Base-by-base conservation (phyloP, 2,329 filamentous ascomycete species). In the Ophiostoma piceae region DNA sequence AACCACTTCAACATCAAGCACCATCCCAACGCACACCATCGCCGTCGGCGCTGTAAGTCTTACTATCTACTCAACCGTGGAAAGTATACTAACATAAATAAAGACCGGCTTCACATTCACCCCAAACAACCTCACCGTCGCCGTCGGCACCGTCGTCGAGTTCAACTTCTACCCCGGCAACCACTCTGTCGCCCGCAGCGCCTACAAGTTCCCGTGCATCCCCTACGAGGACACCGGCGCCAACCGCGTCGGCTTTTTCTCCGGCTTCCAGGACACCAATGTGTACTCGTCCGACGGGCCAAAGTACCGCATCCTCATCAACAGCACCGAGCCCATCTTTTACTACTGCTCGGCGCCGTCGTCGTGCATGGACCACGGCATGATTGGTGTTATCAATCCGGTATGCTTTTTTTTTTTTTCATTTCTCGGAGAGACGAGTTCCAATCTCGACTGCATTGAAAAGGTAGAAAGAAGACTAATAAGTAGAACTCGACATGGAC, bases 371-470 rank as follows among this genome's bases (percentile, higher is more conserved):
- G 77, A 79, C 2, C 84, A 89, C 62, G 83, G 86, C 29, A 94
- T 94, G 91, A 84, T 94, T 19, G 91, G 90, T 2, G 89, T 86
- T 1, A 89, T 94, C 74, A 94, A 94, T 75, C 85, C 88, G 16
- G 62, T 65, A 39, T 1, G 7, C 12, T 29, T 29, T 29, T n/a
- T n/a, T n/a, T n/a, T n/a, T n/a, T n/a, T n/a, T n/a, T n/a, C n/a
- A n/a, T n/a, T n/a, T n/a, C n/a, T n/a, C n/a, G n/a, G n/a, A n/a
- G n/a, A n/a, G n/a, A n/a, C n/a, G n/a, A n/a, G n/a, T n/a, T n/a
- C n/a, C n/a, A n/a, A 2, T 19, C 9, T 16, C 2, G 22, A 11
- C 19, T 29, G 5, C 3, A 39, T 51, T 41, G 9, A 1, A 12
- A 11, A 12, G 3, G 39, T 12, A 41, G 9, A 37, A 57, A 47